phyloP scores from a whole-genome alignment of 2,329 filamentous ascomycete species.

The Grosmannia serpens region DNA sequence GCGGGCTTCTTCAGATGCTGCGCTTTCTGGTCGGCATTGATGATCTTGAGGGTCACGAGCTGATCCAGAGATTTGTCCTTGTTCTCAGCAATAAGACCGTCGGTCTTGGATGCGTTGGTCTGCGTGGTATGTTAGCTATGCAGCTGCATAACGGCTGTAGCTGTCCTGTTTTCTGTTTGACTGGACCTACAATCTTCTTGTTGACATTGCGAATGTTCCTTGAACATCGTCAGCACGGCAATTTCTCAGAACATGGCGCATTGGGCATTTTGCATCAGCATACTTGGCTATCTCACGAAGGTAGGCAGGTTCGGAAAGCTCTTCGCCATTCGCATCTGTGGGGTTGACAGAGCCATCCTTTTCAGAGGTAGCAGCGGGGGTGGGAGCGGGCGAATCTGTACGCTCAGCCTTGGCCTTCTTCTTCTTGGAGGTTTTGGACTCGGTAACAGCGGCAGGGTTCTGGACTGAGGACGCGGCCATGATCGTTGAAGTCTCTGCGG shows the following conservation, averaged over 20 bases:
- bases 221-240: background rate
- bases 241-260: background rate
- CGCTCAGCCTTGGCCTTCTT: conserved; percentile 53
- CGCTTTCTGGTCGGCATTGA: conserved; percentile 71
- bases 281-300: conserved; percentile 88
- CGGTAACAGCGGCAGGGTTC: conserved; percentile 49
- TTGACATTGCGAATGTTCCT: conserved; percentile 85
- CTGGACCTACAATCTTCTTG: conserved; percentile 76
- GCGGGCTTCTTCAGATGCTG: conserved; percentile 66
- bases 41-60: conserved; percentile 57
- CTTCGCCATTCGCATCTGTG: conserved; percentile 44
- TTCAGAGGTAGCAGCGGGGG: conserved; percentile 30
- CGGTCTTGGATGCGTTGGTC: conserved; percentile 62
- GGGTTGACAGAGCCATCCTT: conserved; percentile 34
- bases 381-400: conserved; percentile 43
- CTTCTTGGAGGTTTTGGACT: conserved; percentile 58
- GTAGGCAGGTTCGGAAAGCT: conserved; percentile 70
- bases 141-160: background rate
- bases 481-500: background rate
- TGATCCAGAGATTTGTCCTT: conserved; percentile 61
- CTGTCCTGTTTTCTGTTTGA: too few relatives aligned
- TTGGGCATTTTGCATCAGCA: background rate
- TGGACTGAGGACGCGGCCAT: conserved; percentile 56
- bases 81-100: conserved; percentile 57
- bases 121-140: conserved; percentile 19